Evolutionary conservation across 192 early-diverging fungal species (phyloP).

Genomic region (Thamnidium elegans): DNA sequence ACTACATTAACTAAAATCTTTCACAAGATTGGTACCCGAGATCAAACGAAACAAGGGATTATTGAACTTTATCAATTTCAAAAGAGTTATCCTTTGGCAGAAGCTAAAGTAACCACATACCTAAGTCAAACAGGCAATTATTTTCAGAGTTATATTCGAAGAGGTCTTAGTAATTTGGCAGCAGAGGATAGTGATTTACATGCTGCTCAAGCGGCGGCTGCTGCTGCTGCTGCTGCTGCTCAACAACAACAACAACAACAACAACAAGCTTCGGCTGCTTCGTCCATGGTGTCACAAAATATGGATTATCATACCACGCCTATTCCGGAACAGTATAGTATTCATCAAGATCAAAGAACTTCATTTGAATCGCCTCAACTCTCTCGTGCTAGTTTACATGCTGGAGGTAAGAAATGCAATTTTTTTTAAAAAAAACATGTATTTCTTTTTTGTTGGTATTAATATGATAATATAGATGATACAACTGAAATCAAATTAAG

Average conservation of each 20-base stretch:
- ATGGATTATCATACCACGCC: neutral
- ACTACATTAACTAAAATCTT: constrained; percentile 65
- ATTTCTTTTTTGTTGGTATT: neutral
- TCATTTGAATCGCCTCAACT: too few species aligned
- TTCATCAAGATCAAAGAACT: too few species aligned
- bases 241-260: neutral
- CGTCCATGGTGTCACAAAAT: neutral
- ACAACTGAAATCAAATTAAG: constrained; percentile 47
- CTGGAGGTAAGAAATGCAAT: constrained; percentile 10
- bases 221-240: neutral
- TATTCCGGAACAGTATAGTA: too few species aligned
- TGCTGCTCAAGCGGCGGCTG: constrained; percentile 21
- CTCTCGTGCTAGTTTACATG: constrained; percentile 3
- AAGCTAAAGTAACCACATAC: constrained; percentile 58
- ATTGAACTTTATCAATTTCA: constrained; percentile 74
- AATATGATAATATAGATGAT: constrained; percentile 20
- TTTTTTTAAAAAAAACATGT: neutral
- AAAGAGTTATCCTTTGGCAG: constrained; percentile 65
- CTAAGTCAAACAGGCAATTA: constrained; percentile 61
- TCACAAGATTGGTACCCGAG: constrained; percentile 63
- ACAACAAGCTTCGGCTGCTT: neutral
- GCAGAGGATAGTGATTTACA: constrained; percentile 46
- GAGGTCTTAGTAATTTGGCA: constrained; percentile 60
- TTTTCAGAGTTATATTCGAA: constrained; percentile 74
- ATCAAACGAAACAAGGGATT: constrained; percentile 73